Percentiles rank a stretch among this genome's conserved stretches.
These are phyloP conservation scores for Penicillium sclerotigenum DNA, from an alignment of 2,329 filamentous ascomycete genomes.

Conservation along the genomic window DNA sequence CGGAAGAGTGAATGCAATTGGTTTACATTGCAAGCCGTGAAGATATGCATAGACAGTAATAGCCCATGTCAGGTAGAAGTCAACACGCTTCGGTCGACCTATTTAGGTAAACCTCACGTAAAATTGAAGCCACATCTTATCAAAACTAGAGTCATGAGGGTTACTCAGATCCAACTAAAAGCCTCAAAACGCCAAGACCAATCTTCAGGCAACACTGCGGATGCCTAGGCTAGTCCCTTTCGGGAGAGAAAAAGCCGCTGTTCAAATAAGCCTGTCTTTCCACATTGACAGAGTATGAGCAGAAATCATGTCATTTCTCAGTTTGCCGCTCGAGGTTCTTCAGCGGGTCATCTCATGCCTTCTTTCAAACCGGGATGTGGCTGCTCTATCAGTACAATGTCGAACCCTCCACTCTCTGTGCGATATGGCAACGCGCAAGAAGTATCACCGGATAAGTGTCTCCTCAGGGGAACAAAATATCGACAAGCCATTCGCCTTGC, in stretches of 20 bases:
- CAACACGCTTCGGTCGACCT: not conserved
- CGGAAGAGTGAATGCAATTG: not conserved
- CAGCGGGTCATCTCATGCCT: constrained; percentile 9
- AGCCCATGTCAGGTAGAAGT: not conserved
- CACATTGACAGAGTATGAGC: not conserved
- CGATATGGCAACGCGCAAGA: constrained; percentile 16
- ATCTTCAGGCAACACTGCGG: not conserved
- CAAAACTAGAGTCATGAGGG: no score
- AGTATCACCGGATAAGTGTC: constrained; percentile 11
- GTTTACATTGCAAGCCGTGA: not conserved
- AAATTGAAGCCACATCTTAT: not conserved
- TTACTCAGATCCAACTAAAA: not conserved
- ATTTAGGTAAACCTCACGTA: not conserved
- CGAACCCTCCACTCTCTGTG: constrained; percentile 11
- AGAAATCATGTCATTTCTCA: not conserved
- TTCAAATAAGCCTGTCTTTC: not conserved
- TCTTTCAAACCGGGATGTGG: constrained; percentile 13
- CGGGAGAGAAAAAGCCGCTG: not conserved
- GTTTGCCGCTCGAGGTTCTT: constrained; percentile 1
- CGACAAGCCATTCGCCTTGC: constrained; percentile 14
- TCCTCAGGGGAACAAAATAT: not conserved
- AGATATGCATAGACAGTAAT: not conserved
- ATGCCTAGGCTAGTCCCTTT: constrained; percentile 1
- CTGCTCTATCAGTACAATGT: constrained; percentile 14
- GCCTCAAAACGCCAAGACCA: not conserved